phyloP scores from a whole-genome alignment of 1,284 basidiomycete genomes.

The Apiotrichum porosum region DNA sequence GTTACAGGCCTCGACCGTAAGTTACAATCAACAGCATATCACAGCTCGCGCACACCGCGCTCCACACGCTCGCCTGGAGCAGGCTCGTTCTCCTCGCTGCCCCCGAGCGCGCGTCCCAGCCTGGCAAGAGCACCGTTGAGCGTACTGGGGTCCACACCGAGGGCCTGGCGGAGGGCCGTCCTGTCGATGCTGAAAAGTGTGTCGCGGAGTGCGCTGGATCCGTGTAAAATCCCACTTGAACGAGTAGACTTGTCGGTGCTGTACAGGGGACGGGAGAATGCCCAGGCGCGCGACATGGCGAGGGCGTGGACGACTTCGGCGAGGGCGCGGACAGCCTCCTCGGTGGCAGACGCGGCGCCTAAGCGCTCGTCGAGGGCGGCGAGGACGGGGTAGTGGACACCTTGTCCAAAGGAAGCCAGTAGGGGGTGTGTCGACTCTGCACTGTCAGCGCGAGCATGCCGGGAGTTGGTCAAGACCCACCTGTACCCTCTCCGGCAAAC shows the following conservation, averaged over 20 bases:
- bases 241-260: not conserved
- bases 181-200: not conserved
- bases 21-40: too few relatives aligned
- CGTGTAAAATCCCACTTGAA: not conserved
- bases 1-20: too few relatives aligned
- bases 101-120: conserved; percentile 5
- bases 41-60: conserved; percentile 18
- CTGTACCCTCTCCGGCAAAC: conserved; percentile 10
- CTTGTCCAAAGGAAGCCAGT: not conserved
- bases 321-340: not conserved
- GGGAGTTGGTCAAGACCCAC: conserved; percentile 15
- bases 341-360: not conserved
- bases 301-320: conserved; percentile 1
- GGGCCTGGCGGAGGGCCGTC: not conserved
- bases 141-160: not conserved
- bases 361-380: conserved; percentile 1
- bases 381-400: conserved; percentile 14
- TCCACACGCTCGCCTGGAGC: conserved; percentile 13
- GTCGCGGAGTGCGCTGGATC: conserved; percentile 1
- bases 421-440: conserved; percentile 12
- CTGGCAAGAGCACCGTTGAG: conserved; percentile 5
- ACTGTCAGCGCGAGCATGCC: too few relatives aligned
- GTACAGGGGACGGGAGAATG: conserved; percentile 6
- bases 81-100: conserved; percentile 2
- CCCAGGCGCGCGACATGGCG: conserved; percentile 10